phyloP scores from a whole-genome alignment of 345 rosid species.

The Trapa bicornis region DNA sequence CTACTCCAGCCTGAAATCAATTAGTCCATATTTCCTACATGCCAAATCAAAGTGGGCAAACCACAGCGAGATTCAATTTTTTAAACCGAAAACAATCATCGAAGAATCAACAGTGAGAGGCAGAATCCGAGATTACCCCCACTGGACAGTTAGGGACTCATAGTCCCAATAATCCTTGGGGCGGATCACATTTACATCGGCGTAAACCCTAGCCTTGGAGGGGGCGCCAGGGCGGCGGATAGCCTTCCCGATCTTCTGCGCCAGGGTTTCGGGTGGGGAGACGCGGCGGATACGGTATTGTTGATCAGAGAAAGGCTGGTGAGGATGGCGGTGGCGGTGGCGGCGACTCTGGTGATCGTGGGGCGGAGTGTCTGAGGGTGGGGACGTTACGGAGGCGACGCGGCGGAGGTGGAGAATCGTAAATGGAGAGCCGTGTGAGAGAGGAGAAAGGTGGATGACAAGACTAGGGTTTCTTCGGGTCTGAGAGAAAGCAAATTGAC shows the following conservation, averaged over 20 bases:
- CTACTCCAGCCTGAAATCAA: neutral
- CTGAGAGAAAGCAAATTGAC: conserved; percentile 21
- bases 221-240: conserved; percentile 88
- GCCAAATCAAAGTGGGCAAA: neutral
- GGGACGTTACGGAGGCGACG: conserved; percentile 22
- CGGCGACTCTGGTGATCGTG: conserved; percentile 11
- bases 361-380: conserved; percentile 16
- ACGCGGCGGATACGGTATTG: conserved; percentile 1
- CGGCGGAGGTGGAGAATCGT: conserved; percentile 13
- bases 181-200: conserved; percentile 70
- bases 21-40: neutral
- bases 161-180: conserved; percentile 97
- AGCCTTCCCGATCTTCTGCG: conserved; percentile 95
- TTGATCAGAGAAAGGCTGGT: conserved; percentile 14
- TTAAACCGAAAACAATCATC: neutral
- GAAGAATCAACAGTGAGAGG: neutral
- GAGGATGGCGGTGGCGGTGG: conserved; percentile 18
- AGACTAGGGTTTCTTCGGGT: conserved; percentile 6
- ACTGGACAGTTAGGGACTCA: conserved; percentile 58
- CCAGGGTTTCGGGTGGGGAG: conserved; percentile 52
- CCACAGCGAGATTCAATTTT: neutral
- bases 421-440: conserved; percentile 8
- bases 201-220: conserved; percentile 89
- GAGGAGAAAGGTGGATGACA: conserved; percentile 14
- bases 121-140: conserved; percentile 48